These are phyloP conservation scores for Annulohypoxylon moriforme DNA, from an alignment of 495 filamentous ascomycete species.

Conservation along the genomic window DNA sequence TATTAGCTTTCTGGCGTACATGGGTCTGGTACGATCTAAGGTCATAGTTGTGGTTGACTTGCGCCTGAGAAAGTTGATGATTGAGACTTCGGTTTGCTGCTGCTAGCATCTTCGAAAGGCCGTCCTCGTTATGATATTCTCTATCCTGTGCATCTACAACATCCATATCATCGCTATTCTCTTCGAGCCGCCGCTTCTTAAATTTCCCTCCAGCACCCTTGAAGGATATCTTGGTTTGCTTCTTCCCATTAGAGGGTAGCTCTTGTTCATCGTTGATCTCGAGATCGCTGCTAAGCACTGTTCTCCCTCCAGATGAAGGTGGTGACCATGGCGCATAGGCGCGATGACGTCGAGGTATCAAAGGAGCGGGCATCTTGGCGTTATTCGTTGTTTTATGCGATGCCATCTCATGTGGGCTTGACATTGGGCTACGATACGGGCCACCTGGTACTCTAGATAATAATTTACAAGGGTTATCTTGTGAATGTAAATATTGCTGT, in stretches of 20 bases:
- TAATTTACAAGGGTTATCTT: constrained; percentile 1
- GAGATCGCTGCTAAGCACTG: not conserved
- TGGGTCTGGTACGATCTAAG: not conserved
- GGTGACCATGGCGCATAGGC: constrained; percentile 40
- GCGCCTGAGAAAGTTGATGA: constrained; percentile 13
- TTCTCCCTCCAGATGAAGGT: constrained; percentile 36
- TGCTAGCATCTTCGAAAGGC: not conserved
- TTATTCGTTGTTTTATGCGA: not conserved
- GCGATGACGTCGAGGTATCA: constrained; percentile 18
- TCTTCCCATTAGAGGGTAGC: constrained; percentile 17
- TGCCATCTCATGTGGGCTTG: constrained; percentile 17
- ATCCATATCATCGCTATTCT: not conserved
- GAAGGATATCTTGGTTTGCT: constrained; percentile 44
- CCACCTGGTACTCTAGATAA: constrained; percentile 34
- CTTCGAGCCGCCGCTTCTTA: constrained; percentile 11
- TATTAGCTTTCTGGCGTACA: not conserved
- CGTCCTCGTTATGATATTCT: not conserved
- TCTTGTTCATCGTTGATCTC: not conserved
- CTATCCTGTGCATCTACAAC: not conserved
- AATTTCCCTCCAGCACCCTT: not conserved
- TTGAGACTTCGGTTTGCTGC: not conserved
- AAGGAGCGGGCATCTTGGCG: not conserved
- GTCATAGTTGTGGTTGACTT: not conserved
- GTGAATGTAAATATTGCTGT: constrained; percentile 17
- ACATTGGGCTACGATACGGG: constrained; percentile 44